These are phyloP conservation scores for Uncinocarpus reesii DNA, from an alignment of 2,329 filamentous ascomycete species.

Conservation along the genomic window DNA sequence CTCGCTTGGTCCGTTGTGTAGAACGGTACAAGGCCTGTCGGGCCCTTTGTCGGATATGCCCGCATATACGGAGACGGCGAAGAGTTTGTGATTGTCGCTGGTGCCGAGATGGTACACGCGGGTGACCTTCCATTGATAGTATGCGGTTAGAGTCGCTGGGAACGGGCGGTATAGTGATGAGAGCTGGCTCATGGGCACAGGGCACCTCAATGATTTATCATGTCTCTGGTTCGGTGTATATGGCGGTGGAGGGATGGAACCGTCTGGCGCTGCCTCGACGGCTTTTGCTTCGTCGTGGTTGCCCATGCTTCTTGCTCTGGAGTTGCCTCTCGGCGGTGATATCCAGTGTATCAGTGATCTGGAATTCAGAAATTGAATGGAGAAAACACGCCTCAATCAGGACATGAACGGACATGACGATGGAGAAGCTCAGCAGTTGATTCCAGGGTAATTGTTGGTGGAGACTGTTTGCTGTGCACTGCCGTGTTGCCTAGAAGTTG, in stretches of 20 bases:
- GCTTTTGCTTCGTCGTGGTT: neutral
- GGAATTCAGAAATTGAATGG: too few species aligned
- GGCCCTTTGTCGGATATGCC: neutral
- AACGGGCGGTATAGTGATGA: neutral
- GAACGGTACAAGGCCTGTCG: neutral
- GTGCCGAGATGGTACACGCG: constrained; percentile 3
- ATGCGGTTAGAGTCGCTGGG: neutral
- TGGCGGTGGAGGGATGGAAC: neutral
- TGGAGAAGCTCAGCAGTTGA: too few species aligned
- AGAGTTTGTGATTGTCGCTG: constrained; percentile 1
- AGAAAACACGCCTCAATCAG: too few species aligned
- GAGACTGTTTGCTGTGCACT: too few species aligned
- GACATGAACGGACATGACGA: too few species aligned
- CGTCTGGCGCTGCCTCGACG: neutral
- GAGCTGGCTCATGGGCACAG: neutral
- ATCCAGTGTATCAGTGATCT: too few species aligned
- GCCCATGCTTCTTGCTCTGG: neutral
- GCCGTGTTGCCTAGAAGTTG: too few species aligned
- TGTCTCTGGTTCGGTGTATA: neutral
- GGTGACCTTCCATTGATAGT: constrained; percentile 5
- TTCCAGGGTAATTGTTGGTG: too few species aligned
- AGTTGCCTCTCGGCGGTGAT: too few species aligned
- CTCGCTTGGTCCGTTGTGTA: neutral
- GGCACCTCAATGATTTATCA: neutral
- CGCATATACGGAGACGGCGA: neutral